phyloP scores from a whole-genome alignment of 306 rosid genomes.

The Citrullus amarus region DNA sequence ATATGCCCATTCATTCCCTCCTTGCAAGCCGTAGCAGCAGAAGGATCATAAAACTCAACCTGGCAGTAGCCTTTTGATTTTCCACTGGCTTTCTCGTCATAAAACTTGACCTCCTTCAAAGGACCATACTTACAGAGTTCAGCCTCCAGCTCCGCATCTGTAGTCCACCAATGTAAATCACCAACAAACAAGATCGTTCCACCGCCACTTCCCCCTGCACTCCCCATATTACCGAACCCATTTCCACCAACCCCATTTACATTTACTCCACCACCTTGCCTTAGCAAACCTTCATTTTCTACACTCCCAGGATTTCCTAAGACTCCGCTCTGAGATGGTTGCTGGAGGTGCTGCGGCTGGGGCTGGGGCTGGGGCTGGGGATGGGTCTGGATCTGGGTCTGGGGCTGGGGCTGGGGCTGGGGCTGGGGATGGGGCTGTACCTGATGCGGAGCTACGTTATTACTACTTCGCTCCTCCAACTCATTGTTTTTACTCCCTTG shows the following conservation, averaged over 20 bases:
- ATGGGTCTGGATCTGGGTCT: slow-evolving; percentile 16
- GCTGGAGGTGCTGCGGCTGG: slow-evolving; percentile 13
- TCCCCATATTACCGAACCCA: slow-evolving; percentile 15
- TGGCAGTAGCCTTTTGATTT: slow-evolving; percentile 95
- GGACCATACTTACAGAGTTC: slow-evolving; percentile 77
- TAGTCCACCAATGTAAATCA: slow-evolving; percentile 99
- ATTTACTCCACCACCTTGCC: slow-evolving; percentile 39
- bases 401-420: slow-evolving; percentile 25
- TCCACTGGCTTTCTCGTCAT: slow-evolving; percentile 93
- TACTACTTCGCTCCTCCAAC: slow-evolving; percentile 49
- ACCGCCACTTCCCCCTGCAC: slow-evolving; percentile 27
- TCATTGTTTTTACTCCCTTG: slow-evolving; percentile 39
- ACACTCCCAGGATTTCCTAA: slow-evolving; percentile 31
- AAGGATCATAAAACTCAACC: slow-evolving; percentile 74
- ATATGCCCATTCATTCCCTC: slow-evolving; percentile 79
- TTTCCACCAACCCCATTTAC: slow-evolving; percentile 30
- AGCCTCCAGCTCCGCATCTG: slow-evolving; percentile 77
- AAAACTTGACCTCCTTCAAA: slow-evolving; percentile 88
- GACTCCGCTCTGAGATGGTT: slow-evolving; percentile 20
- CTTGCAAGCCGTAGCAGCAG: slow-evolving; percentile 64
- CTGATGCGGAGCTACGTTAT: slow-evolving; percentile 28
- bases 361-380: slow-evolving; percentile 26
- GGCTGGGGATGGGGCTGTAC: slow-evolving; percentile 32
- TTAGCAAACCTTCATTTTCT: slow-evolving; percentile 45
- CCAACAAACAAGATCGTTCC: slow-evolving; percentile 83